These are phyloP conservation scores for Cutaneotrichosporon daszewskae DNA, from an alignment of 1,284 basidiomycete genomes.

Conservation along the genomic window DNA sequence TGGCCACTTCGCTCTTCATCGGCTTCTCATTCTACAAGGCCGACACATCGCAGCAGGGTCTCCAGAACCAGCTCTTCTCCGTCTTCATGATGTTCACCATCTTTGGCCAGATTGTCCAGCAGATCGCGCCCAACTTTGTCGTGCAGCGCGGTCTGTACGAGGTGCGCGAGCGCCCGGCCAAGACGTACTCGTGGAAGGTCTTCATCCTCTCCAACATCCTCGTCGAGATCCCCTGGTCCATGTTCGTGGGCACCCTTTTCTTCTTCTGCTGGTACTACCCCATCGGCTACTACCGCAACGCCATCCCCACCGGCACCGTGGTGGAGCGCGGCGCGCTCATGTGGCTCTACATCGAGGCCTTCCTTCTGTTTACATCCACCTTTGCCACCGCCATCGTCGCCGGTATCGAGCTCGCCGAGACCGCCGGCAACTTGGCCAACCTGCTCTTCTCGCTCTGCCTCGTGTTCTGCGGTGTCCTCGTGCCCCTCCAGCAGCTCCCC, in stretches of 20 bases:
- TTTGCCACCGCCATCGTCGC: slow-evolving; percentile 45
- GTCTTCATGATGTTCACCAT: slow-evolving; percentile 50
- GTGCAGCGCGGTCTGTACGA: slow-evolving; percentile 59
- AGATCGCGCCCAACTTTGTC: slow-evolving; percentile 51
- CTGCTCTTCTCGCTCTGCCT: slow-evolving; percentile 48
- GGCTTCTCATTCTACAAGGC: slow-evolving; percentile 61
- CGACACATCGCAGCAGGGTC: slow-evolving; percentile 61
- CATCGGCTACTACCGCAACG: slow-evolving; percentile 46
- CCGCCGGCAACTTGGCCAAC: slow-evolving; percentile 48
- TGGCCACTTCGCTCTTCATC: slow-evolving; percentile 48
- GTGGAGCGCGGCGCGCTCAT: slow-evolving; percentile 39
- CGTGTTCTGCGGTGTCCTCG: slow-evolving; percentile 62
- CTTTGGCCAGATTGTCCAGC: slow-evolving; percentile 47
- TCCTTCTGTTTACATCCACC: slow-evolving; percentile 48
- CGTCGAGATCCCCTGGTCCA: slow-evolving; percentile 45
- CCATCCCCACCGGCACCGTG: slow-evolving; percentile 34
- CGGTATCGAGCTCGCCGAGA: slow-evolving; percentile 44
- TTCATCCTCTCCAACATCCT: slow-evolving; percentile 51
- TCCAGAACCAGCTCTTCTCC: slow-evolving; percentile 69
- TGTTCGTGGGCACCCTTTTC: slow-evolving; percentile 51
- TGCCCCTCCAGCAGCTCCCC: slow-evolving; percentile 50
- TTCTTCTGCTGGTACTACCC: slow-evolving; percentile 51
- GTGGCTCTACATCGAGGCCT: slow-evolving; percentile 42
- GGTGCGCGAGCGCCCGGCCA: slow-evolving; percentile 64
- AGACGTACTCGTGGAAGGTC: slow-evolving; percentile 77